Evolutionary conservation across 1,139 yeast genomes (phyloP).

Genomic region (Saccharomyces hybrid): DNA sequence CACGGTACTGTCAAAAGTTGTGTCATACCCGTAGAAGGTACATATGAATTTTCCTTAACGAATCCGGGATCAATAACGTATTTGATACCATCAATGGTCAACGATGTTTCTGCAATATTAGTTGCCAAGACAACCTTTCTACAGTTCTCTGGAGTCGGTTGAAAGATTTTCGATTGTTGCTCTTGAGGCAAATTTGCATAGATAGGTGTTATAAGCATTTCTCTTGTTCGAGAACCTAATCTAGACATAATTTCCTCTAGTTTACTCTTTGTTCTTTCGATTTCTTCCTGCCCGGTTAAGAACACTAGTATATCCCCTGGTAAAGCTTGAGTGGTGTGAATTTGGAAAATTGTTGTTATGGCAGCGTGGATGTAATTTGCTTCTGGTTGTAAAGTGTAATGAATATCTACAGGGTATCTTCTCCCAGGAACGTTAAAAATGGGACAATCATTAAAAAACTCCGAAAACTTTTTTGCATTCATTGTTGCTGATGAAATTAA

Average conservation of each 20-base stretch:
- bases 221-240: constrained; percentile 55
- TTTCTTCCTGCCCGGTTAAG: constrained; percentile 91
- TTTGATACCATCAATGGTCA: constrained; percentile 85
- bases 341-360: constrained; percentile 70
- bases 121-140: constrained; percentile 93
- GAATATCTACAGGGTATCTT: constrained; percentile 78
- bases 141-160: constrained; percentile 69
- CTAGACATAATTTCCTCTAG: constrained; percentile 56
- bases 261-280: constrained; percentile 70
- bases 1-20: constrained; percentile 78
- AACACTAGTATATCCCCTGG: constrained; percentile 88
- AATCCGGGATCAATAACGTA: constrained; percentile 90
- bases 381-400: constrained; percentile 80
- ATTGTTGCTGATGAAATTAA: constrained; percentile 91
- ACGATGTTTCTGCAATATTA: constrained; percentile 92
- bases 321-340: constrained; percentile 60
- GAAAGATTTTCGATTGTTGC: constrained; percentile 69
- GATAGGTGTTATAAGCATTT: constrained; percentile 73
- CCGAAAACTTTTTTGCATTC: constrained; percentile 78
- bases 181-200: constrained; percentile 88
- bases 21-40: constrained; percentile 83
- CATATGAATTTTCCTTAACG: constrained; percentile 79
- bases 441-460: constrained; percentile 75
- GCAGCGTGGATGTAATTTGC: constrained; percentile 88
- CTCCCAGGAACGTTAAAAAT: constrained; percentile 86